Evolutionary conservation across 164 flowering plant genomes (phyloP), one percentile per base, ranked within the genome.

Genomic region (Liriodendron chinense): DNA sequence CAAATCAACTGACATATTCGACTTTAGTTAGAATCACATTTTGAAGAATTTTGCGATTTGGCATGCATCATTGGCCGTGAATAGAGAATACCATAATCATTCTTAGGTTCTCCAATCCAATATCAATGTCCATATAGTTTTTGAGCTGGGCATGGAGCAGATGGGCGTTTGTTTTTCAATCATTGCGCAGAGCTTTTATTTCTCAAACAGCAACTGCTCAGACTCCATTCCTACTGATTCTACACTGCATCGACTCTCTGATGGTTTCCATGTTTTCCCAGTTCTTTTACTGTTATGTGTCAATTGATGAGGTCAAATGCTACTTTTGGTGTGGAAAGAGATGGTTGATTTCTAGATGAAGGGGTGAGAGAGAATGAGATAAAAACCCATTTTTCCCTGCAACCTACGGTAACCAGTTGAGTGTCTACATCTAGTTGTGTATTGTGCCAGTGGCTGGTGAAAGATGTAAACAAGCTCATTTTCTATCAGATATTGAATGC

Each of bases 1-100:
- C 77, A 81, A 81, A 76, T 82, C 61, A 34, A 82, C 89, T 85
- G 79, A 86, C 89, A 77, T n/a, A 50, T 72, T 80, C 82, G 82
- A 50, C 53, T 71, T 26, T 75, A 81, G 73, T 21, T 48, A 47
- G 56, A 18, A 67, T 3, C 47, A 18, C n/a, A 26, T 53, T 12
- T 65, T 20, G n/a, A 34, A 26, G 21, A 67, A 67, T 28, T 67
- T 14, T 25, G 49, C 7, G 12, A 24, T 26, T 34, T 67, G 69
- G 69, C 47, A 14, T 67, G 69, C 69, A 14, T 9, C 47, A 16
- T 67, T 28, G 47, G 20, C 48, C 69, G 18, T 34, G 18, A 18
- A 67, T 26, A 34, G 43, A 3, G 43, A 34, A 34, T 34, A 34
- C 43, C 43, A 34, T 34, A 34, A 34, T 34, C 43, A 34, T 34